Conservation (phyloP, 805 yeast genomes). For the Lipomyces yamadae region DNA sequence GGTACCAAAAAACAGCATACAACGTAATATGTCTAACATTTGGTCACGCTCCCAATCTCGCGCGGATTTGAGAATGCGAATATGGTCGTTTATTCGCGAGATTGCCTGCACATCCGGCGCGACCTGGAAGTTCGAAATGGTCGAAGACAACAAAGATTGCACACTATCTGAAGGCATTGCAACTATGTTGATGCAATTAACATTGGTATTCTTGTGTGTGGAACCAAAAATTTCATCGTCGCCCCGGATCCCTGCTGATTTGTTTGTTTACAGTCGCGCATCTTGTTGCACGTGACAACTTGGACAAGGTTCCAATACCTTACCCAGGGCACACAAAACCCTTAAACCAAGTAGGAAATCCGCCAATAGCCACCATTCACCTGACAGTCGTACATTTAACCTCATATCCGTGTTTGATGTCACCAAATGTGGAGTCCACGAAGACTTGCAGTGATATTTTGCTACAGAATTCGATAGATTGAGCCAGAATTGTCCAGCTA, state of each 20-base stretch:
- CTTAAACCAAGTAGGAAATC: too few species aligned
- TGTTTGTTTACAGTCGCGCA: neutral
- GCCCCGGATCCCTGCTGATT: neutral
- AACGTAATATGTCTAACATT: slow-evolving; percentile 28
- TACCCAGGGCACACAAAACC: too few species aligned
- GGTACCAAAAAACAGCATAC: slow-evolving; percentile 13
- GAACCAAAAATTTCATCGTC: too few species aligned
- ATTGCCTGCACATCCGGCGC: slow-evolving; percentile 33
- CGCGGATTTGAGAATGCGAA: slow-evolving; percentile 32
- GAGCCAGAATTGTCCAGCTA: too few species aligned
- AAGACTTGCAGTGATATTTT: too few species aligned
- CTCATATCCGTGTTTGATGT: too few species aligned
- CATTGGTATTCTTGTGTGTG: too few species aligned
- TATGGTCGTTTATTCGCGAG: slow-evolving; percentile 33
- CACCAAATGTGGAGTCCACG: too few species aligned
- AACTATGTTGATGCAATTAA: neutral
- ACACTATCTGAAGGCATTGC: slow-evolving; percentile 8
- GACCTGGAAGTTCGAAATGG: slow-evolving; percentile 32
- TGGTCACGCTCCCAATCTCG: slow-evolving; percentile 36
- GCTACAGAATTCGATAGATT: too few species aligned
- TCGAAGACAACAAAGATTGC: slow-evolving; percentile 20
- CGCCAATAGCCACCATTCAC: too few species aligned
- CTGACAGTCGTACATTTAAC: too few species aligned
- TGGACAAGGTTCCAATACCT: too few species aligned
- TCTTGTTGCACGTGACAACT: neutral